Base-by-base conservation (phyloP, 495 filamentous ascomycete genomes). In the Poronia punctata region DNA sequence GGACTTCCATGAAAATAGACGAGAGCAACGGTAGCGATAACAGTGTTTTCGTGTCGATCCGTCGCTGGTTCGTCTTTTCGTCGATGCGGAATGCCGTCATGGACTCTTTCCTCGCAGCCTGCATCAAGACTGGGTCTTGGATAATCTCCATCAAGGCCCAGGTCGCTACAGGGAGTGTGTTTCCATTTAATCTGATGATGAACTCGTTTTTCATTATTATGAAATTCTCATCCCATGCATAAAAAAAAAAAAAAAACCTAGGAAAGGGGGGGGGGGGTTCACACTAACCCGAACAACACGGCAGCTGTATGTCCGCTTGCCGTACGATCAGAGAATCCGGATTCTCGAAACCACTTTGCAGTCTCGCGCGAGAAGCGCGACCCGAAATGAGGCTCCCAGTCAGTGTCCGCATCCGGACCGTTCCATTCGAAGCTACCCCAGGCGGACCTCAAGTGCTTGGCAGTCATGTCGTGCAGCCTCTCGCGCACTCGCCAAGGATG, bases 401-500 rank as follows among this genome's bases (percentile, higher is more conserved):
- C 50, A 1, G 34, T 28, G 16, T 59, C 25, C 7, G 20, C 21
- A 5, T 51, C 46, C 7, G 33, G 10, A 0, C 35, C 30, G 14
- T 57, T 38, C 3, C 28, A 1, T 23, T 49, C 18, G 21, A 43
- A 52, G 4, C 34, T 36, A 4, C 16, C 11, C 10, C 22, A 20
- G 1, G 38, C 37, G 0, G 20, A 16, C 16, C 44, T 20, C 27
- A 50, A 34, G 25, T 34, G 51, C 9, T 40, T 20, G 0, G 7
- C 4, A 15, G 23, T 24, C 44, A 50, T 36, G 43, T 19, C 44
- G 10, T 20, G 27, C 21, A 50, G 25, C 3, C 44, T 25, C 11
- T 48, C 40, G 1, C 46, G 38, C 9, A 19, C 42, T 4, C 31
- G 11, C 21, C 72, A 24, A 76, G 55, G 1, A 73, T 76, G 5